Evolutionary conservation across 495 filamentous ascomycete genomes (phyloP).

Genomic region (Durotheca rogersii): DNA sequence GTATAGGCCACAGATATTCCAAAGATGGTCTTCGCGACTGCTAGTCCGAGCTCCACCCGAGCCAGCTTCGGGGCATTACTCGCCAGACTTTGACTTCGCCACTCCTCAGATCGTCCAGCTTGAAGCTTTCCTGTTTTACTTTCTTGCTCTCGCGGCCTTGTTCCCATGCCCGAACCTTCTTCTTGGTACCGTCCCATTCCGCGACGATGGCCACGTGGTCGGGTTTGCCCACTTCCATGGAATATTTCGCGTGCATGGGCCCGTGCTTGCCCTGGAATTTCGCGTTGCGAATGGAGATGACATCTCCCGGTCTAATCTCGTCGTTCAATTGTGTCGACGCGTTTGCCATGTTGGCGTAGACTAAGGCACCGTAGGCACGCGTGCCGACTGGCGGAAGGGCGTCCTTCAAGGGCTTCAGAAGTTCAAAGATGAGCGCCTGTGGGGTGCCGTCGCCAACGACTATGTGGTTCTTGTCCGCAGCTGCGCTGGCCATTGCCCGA

Average conservation of each 20-base stretch:
- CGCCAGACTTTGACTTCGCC: slow-evolving; percentile 98
- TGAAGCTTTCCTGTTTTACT: slow-evolving; percentile 89
- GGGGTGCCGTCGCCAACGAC: slow-evolving; percentile 84
- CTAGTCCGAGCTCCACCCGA: slow-evolving; percentile 70
- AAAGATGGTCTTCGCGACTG: slow-evolving; percentile 16
- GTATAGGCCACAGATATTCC: slow-evolving; percentile 28
- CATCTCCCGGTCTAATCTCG: slow-evolving; percentile 91
- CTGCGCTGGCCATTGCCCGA: slow-evolving; percentile 66
- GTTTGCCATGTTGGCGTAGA: slow-evolving; percentile 93
- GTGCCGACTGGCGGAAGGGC: slow-evolving; percentile 80
- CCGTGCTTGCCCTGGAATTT: slow-evolving; percentile 96
- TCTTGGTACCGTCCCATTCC: slow-evolving; percentile 98
- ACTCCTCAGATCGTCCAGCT: slow-evolving; percentile 85
- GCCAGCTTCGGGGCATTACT: slow-evolving; percentile 87
- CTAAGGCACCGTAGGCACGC: slow-evolving; percentile 84
- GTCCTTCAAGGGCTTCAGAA: slow-evolving; percentile 69
- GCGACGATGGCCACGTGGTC: slow-evolving; percentile 96
- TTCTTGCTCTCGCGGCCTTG: slow-evolving; percentile 94
- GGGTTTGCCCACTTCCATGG: slow-evolving; percentile 80
- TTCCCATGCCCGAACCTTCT: slow-evolving; percentile 94
- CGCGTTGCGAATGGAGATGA: slow-evolving; percentile 90
- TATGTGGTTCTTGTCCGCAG: slow-evolving; percentile 67
- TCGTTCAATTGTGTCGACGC: slow-evolving; percentile 86
- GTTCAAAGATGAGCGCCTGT: slow-evolving; percentile 70
- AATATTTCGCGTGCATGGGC: slow-evolving; percentile 92